These are phyloP conservation scores for Botrytis sinoallii DNA, from an alignment of 2,329 filamentous ascomycete species.

Conservation along the genomic window DNA sequence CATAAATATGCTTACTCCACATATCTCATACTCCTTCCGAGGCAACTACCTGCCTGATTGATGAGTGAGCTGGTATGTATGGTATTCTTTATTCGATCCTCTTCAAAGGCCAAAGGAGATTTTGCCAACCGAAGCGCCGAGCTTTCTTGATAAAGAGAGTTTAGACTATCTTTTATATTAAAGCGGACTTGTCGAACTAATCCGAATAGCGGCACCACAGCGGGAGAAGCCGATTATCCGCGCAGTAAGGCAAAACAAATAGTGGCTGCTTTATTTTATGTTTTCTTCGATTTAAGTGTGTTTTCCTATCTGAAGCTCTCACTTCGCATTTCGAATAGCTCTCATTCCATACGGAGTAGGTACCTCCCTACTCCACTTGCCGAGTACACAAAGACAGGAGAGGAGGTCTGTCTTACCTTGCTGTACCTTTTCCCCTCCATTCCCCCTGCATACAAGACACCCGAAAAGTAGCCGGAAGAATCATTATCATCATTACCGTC, in stretches of 20 bases:
- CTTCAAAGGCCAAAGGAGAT: not conserved
- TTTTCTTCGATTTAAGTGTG: not conserved
- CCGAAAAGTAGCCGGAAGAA: not conserved
- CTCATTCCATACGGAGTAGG: not conserved
- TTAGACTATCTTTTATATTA: not conserved
- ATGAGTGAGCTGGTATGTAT: not conserved
- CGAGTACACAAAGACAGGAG: not conserved
- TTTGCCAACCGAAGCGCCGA: conserved; percentile 2
- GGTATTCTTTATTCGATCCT: not conserved
- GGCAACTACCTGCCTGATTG: too few species aligned
- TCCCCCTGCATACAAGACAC: not conserved
- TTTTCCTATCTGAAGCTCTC: not conserved
- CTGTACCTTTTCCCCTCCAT: not conserved
- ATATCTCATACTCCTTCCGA: not conserved
- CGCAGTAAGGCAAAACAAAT: not conserved
- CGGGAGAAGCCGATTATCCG: not conserved
- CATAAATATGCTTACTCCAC: not conserved
- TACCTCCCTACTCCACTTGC: not conserved
- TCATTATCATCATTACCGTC: not conserved
- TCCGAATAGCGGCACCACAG: not conserved
- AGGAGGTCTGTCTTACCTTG: not conserved
- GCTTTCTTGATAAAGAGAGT: not conserved
- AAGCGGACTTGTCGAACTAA: not conserved
- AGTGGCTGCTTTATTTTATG: not conserved
- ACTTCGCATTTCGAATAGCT: not conserved